A percentile compares a stretch with the other conserved stretches of the same genome.
phyloP scores from a whole-genome alignment of 345 rosid species.

The Combretum micranthum region DNA sequence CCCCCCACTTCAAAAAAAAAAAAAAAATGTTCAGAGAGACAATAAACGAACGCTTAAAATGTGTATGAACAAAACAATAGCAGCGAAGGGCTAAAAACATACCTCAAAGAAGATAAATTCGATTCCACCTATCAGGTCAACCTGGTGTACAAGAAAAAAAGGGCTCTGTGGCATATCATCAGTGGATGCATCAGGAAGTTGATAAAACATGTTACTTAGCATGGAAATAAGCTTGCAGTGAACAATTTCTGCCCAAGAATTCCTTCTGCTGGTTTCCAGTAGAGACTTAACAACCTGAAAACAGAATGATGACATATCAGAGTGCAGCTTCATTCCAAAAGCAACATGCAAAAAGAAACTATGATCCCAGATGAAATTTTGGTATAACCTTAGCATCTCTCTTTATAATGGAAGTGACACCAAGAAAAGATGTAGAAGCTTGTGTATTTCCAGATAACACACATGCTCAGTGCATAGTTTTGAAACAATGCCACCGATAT shows the following conservation, averaged over 20 bases:
- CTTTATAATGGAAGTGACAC: too few relatives aligned
- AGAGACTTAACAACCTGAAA: slow-evolving; percentile 82
- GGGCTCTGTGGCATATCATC: slow-evolving; percentile 30
- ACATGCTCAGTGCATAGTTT: too few relatives aligned
- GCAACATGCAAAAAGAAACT: not conserved
- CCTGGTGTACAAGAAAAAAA: slow-evolving; percentile 68
- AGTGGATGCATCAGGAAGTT: slow-evolving; percentile 47
- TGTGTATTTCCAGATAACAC: too few relatives aligned
- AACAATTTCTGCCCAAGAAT: slow-evolving; percentile 97
- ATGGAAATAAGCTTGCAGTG: slow-evolving; percentile 89
- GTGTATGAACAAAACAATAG: too few relatives aligned
- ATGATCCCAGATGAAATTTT: too few relatives aligned
- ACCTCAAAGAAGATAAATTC: slow-evolving; percentile 92
- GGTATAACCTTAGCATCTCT: too few relatives aligned
- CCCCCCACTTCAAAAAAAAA: too few relatives aligned
- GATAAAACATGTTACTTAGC: slow-evolving; percentile 85
- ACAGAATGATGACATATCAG: not conserved
- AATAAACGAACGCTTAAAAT: not conserved
- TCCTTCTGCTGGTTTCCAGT: slow-evolving; percentile 58
- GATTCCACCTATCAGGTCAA: slow-evolving; percentile 93
- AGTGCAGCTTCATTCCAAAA: not conserved
- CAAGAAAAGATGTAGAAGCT: too few relatives aligned
- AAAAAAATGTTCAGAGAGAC: too few relatives aligned
- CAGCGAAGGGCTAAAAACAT: slow-evolving; percentile 5
- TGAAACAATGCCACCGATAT: too few relatives aligned